Evolutionary conservation across 2,329 filamentous ascomycete genomes (phyloP), one percentile per base, ranked within the genome.

Genomic region (Xylaria sp.): DNA sequence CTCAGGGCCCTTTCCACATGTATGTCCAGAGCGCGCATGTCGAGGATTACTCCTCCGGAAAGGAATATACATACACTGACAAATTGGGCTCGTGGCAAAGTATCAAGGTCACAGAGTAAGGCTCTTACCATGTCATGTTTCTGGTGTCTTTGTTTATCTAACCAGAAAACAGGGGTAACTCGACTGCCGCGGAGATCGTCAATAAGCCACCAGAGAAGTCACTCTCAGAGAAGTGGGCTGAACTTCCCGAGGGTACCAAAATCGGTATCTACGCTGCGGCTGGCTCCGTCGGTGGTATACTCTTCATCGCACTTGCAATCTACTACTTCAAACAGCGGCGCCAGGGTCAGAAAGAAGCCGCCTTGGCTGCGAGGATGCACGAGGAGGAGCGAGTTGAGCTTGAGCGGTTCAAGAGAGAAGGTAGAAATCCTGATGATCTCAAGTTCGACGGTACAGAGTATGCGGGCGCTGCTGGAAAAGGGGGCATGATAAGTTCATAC

Each of bases 1-100:
- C 74, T 51, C 71, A 84, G 25, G 88, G 80, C 0, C 91, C 91
- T 0, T 94, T 85, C 78, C 87, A 82, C 69, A 93, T 93, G 90
- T 87, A 85, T 62, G 83, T 94, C 66, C 85, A 90, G 80, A 85
- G 81, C 29, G 79, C 79, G 11, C 73, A 72, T 17, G 74, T 86
- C 2, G 77, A 86, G 55, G 85, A 88, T 67, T 86, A 84, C 76
- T 85, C 84, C 71, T 84, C 80, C 51, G 85, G 87, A 47, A 85
- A 85, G 68, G 84, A 86, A 68, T 93, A 93, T 72, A 76, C 82
- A 46, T 93, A 86, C 69, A 80, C 80, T 25, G 89, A 90, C 71
- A 78, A 78, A 38, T 79, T 81, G 1, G 90, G 90, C 53, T 79
- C 76, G 54, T 90, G 81, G 79, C 69, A 88, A 69, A 90, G 87